Evolutionary conservation across 1,284 basidiomycete genomes (phyloP).

Genomic region (Inonotus hispidus): DNA sequence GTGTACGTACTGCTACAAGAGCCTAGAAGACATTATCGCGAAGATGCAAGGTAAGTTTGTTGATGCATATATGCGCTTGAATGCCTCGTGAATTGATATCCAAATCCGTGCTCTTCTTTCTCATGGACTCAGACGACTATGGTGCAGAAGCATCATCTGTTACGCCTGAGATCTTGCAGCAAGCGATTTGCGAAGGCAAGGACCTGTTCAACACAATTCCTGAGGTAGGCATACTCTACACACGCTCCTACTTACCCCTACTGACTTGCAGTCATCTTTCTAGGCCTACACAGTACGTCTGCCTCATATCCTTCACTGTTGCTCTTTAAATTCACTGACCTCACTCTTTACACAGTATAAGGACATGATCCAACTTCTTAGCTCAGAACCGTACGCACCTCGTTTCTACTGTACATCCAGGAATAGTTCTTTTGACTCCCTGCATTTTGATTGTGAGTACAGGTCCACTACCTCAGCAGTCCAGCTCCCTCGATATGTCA

Average conservation of each 20-base stretch:
- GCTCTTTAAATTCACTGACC: not conserved
- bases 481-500: conserved; percentile 12
- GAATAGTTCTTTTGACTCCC: not conserved
- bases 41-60: conserved; percentile 24
- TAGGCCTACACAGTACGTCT: conserved; percentile 12
- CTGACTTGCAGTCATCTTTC: conserved; percentile 20
- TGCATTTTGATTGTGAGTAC: not conserved
- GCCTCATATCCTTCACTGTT: not conserved
- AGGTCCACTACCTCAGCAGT: conserved; percentile 10
- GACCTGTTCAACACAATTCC: conserved; percentile 32
- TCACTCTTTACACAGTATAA: conserved; percentile 19
- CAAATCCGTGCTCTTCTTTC: not conserved
- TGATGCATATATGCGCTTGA: conserved; percentile 23
- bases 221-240: conserved; percentile 27
- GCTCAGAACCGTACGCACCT: conserved; percentile 20
- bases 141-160: conserved; percentile 27
- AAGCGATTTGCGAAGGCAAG: conserved; percentile 31
- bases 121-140: conserved; percentile 27
- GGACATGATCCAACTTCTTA: conserved; percentile 20
- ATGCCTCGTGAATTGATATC: not conserved
- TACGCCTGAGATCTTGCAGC: conserved; percentile 26
- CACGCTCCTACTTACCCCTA: not conserved
- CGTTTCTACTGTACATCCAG: not conserved
- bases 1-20: conserved; percentile 32
- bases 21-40: conserved; percentile 30